These are phyloP conservation scores for Albophoma yamanashiensis DNA, from an alignment of 2,329 filamentous ascomycete species.

Conservation along the genomic window DNA sequence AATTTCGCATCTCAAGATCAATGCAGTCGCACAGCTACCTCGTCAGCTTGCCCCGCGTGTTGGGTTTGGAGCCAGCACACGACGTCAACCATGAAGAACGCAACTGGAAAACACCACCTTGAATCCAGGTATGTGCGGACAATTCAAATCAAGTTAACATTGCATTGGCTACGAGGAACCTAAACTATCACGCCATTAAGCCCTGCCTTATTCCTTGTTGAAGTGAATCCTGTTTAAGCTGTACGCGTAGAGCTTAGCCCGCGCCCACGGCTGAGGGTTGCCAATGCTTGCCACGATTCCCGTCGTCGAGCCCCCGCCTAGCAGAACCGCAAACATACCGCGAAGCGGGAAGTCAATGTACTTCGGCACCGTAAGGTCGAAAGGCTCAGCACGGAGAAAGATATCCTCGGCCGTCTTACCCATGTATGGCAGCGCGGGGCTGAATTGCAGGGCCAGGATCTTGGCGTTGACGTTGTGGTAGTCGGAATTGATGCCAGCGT, in stretches of 20 bases:
- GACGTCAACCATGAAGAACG: too few relatives aligned
- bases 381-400: neutral
- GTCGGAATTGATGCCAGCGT: neutral
- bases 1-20: too few relatives aligned
- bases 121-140: too few relatives aligned
- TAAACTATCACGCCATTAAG: too few relatives aligned
- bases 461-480: neutral
- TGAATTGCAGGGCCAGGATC: neutral
- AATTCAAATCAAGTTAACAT: too few relatives aligned
- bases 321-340: slow-evolving; percentile 1
- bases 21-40: too few relatives aligned
- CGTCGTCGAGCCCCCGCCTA: slow-evolving; percentile 1
- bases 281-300: slow-evolving; percentile 1
- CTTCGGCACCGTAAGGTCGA: neutral
- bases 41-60: too few relatives aligned
- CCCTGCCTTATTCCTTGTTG: too few relatives aligned
- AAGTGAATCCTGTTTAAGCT: slow-evolving; percentile 11
- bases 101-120: too few relatives aligned
- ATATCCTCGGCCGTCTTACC: neutral
- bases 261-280: neutral
- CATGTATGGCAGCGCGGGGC: neutral
- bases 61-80: too few relatives aligned
- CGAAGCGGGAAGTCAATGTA: neutral
- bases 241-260: neutral
- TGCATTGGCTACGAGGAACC: too few relatives aligned